Conservation (phyloP, 805 yeast species). For the Kodamaea hsintzibuensis region DNA sequence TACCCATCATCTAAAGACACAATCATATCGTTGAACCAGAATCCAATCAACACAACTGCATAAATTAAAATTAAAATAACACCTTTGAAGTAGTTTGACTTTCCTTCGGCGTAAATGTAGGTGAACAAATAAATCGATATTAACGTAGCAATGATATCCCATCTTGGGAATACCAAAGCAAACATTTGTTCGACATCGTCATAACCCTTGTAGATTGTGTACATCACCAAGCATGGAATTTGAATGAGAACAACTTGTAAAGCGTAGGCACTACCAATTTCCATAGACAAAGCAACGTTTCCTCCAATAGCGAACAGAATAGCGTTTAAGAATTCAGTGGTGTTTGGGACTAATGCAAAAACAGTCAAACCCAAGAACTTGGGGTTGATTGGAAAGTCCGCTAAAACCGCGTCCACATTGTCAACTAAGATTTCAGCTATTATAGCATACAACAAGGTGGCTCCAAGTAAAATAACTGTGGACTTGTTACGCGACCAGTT, state of each 20-base stretch:
- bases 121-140: conserved; percentile 87
- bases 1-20: conserved; percentile 30
- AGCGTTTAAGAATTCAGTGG: conserved; percentile 96
- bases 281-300: conserved; percentile 94
- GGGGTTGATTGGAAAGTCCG: conserved; percentile 79
- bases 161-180: conserved; percentile 86
- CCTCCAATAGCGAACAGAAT: conserved; percentile 96
- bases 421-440: conserved; percentile 94
- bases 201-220: conserved; percentile 54
- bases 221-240: conserved; percentile 85
- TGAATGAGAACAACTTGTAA: conserved; percentile 92
- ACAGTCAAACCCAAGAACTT: conserved; percentile 91
- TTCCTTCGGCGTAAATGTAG: conserved; percentile 94
- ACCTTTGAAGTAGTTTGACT: conserved; percentile 94
- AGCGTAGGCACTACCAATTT: conserved; percentile 97
- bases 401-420: conserved; percentile 85
- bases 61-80: conserved; percentile 81
- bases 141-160: conserved; percentile 89
- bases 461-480: conserved; percentile 74
- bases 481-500: conserved; percentile 92
- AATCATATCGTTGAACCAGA: conserved; percentile 58
- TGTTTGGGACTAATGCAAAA: conserved; percentile 94
- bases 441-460: conserved; percentile 85
- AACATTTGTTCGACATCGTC: conserved; percentile 52
- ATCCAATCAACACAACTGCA: conserved; percentile 74